These are phyloP conservation scores for Cladosporium sp. DNA, from an alignment of 2,329 filamentous ascomycete genomes.

Conservation along the genomic window DNA sequence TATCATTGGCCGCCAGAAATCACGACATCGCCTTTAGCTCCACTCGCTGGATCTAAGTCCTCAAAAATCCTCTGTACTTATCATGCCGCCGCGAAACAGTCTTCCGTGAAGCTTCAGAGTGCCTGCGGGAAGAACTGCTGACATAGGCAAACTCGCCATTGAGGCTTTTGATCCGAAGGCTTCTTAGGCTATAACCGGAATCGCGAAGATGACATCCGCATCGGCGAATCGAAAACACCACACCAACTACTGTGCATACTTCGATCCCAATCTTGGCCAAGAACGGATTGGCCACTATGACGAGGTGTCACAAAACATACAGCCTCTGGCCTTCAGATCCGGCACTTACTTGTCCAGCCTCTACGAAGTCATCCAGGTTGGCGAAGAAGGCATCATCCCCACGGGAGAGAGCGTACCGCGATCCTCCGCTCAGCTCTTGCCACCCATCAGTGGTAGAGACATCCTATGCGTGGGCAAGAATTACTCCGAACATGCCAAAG, in stretches of 20 bases:
- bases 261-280: background rate
- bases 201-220: no score
- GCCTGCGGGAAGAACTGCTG: no score
- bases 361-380: conserved; percentile 50
- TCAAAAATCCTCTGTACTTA: no score
- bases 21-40: no score
- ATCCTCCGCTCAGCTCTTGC: conserved; percentile 39
- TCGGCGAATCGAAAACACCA: no score
- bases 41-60: no score
- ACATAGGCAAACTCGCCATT: no score
- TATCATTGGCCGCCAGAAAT: no score
- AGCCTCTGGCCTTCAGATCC: conserved; percentile 43
- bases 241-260: conserved; percentile 6
- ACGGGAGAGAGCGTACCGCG: conserved; percentile 31
- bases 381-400: conserved; percentile 35
- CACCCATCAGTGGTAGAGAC: conserved; percentile 47
- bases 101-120: no score
- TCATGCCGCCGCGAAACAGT: no score
- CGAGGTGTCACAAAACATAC: conserved; percentile 33
- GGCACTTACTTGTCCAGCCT: conserved; percentile 45
- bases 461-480: conserved; percentile 56
- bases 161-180: no score
- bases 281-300: conserved; percentile 41
- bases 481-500: conserved; percentile 53
- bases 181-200: no score